These are phyloP conservation scores for Omphalea diandra DNA, from an alignment of 441 rosid species.

Conservation along the genomic window DNA sequence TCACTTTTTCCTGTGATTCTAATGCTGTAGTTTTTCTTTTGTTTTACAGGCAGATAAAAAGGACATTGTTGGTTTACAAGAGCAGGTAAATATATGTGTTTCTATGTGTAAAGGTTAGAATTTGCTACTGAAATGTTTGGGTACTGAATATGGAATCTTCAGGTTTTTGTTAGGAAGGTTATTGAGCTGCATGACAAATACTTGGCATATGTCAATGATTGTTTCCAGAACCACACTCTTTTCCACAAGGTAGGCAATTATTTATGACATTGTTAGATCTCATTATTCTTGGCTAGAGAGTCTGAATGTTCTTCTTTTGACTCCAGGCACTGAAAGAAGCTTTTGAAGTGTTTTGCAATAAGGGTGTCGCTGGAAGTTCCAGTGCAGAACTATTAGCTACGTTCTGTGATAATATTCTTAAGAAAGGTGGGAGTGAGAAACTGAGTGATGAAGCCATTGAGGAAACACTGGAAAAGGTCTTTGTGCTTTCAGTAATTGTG, in stretches of 20 bases:
- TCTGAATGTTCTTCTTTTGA: constrained; percentile 21
- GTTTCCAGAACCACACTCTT: constrained; percentile 81
- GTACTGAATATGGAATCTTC: constrained; percentile 30
- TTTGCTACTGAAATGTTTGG: constrained; percentile 4
- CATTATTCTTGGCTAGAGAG: background rate
- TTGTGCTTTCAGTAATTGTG: background rate
- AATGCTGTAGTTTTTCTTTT: constrained; percentile 4
- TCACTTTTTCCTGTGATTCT: constrained; percentile 7
- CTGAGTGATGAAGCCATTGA: constrained; percentile 94
- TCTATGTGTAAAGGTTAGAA: background rate
- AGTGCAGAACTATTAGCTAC: constrained; percentile 93
- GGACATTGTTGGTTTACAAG: constrained; percentile 72
- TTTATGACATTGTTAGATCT: background rate
- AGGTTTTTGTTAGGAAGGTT: constrained; percentile 89
- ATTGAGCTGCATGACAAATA: constrained; percentile 91
- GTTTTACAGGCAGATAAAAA: constrained; percentile 55
- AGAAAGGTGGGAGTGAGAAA: constrained; percentile 96
- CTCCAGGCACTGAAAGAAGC: constrained; percentile 92
- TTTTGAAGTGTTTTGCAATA: constrained; percentile 91
- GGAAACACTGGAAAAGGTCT: constrained; percentile 93
- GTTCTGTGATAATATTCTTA: constrained; percentile 92
- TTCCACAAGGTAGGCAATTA: constrained; percentile 72
- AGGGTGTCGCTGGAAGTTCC: constrained; percentile 87
- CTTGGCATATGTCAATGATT: constrained; percentile 79
- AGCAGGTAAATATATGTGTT: constrained; percentile 50